Conservation (phyloP, 768 basidiomycete genomes). For the Inosperma sp. region DNA sequence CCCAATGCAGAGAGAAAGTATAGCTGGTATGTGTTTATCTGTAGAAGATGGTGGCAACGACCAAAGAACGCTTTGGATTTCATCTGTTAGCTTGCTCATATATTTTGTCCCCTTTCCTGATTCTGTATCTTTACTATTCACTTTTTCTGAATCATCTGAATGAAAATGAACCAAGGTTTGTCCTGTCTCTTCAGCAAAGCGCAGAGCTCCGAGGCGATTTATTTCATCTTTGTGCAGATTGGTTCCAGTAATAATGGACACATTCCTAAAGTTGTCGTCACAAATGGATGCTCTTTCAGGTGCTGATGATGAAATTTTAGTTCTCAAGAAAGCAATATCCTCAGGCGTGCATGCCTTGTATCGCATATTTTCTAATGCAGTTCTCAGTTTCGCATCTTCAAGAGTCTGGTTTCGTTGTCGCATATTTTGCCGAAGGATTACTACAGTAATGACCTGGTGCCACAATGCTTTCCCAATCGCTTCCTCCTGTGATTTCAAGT, state of each 20-base stretch:
- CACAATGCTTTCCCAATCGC: too few species aligned
- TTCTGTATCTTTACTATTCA: not conserved
- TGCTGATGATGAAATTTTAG: conserved; percentile 16
- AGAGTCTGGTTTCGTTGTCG: not conserved
- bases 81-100: not conserved
- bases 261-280: conserved; percentile 21
- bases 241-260: conserved; percentile 33
- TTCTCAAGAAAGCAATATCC: conserved; percentile 25
- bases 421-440: conserved; percentile 4
- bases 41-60: conserved; percentile 7
- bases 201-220: conserved; percentile 23
- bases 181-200: conserved; percentile 28
- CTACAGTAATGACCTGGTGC: too few species aligned
- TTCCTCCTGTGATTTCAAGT: not conserved
- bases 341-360: conserved; percentile 19
- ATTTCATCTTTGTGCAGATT: too few species aligned
- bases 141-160: conserved; percentile 21
- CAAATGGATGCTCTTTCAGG: not conserved
- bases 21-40: conserved; percentile 22
- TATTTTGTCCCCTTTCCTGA: not conserved
- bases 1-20: conserved; percentile 27
- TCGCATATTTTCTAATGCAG: too few species aligned
- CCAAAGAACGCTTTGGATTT: conserved; percentile 4
- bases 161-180: conserved; percentile 26
- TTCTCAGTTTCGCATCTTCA: too few species aligned